Evolutionary conservation across 306 rosid species (phyloP), one percentile per base, ranked within the genome.

Genomic region (Lagenaria siceraria): DNA sequence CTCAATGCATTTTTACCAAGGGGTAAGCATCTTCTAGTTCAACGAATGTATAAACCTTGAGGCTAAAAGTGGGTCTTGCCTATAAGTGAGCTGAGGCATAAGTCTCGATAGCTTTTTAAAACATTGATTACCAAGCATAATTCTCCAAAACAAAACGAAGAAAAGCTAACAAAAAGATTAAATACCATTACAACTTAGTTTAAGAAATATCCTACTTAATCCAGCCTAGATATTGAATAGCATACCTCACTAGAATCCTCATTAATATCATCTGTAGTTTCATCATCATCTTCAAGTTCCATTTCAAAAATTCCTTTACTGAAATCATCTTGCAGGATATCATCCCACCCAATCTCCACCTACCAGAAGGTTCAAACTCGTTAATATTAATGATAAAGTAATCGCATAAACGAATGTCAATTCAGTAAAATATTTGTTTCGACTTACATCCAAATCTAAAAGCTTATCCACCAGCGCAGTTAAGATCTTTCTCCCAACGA

Each of bases 331-430:
- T 83, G 88, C 33, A 89, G 31, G 17, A 80, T 81, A 33, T 89
- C 92, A 58, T 88, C 96, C 92, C 90, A 91, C 75, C 88, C 92
- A 86, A 93, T 90, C 78, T 87, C 90, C 78, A 88, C 90, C 98
- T 91, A 80, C 27, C 79, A 78, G 79, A 81, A 71, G 60, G 77
- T 75, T 63, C 65, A 62, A 46, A 74, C 15, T 60, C 27, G 42
- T 79, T 24, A 79, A 51, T 17, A 51, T 15, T 31, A 38, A 53
- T 52, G 11, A 65, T 38, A 63, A 42, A 35, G 68, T 40, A 60
- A 72, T 72, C 62, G 21, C 52, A 80, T 63, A 76, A 3, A 62
- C 18, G 38, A 27, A 24, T 33, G 17, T 18, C 11, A 25, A 7
- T 51, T 22, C 56, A 8, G 48, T 18, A 65, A 78, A 54, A 49